phyloP scores from a whole-genome alignment of 495 filamentous ascomycete genomes.

The Neurospora sp. region DNA sequence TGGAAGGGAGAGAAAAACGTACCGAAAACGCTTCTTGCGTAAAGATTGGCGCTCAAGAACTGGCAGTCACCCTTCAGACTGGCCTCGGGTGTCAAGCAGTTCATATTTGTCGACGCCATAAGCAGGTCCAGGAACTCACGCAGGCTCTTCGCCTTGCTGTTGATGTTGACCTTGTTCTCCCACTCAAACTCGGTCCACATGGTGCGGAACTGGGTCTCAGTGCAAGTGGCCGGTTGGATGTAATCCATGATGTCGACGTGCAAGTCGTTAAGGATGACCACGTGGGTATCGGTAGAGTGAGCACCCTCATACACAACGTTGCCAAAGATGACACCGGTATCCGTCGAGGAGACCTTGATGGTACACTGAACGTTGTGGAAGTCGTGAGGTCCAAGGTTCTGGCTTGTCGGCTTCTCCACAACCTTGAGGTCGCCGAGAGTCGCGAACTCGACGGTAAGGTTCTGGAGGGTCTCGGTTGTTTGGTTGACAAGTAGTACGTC shows the following conservation, averaged over 20 bases:
- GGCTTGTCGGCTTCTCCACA: slow-evolving; percentile 88
- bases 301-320: slow-evolving; percentile 98
- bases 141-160: slow-evolving; percentile 86
- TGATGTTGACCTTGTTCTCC: slow-evolving; percentile 99
- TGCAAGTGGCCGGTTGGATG: slow-evolving; percentile 93
- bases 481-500: slow-evolving; percentile 98
- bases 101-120: slow-evolving; percentile 98
- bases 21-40: slow-evolving; percentile 98
- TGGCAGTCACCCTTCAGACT: slow-evolving; percentile 96
- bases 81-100: slow-evolving; percentile 90
- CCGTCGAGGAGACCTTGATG: slow-evolving; percentile 98
- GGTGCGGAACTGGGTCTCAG: slow-evolving; percentile 95
- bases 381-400: slow-evolving; percentile 89
- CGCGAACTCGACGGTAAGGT: slow-evolving; percentile 94
- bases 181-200: slow-evolving; percentile 99
- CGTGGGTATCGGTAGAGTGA: slow-evolving; percentile 89
- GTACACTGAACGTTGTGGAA: slow-evolving; percentile 97
- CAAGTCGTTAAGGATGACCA: slow-evolving; percentile 97
- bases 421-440: slow-evolving; percentile 97
- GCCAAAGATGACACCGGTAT: slow-evolving; percentile 98
- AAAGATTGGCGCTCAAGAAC: slow-evolving; percentile 94
- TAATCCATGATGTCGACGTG: slow-evolving; percentile 99
- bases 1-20: slow-evolving; percentile 31
- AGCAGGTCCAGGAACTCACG: slow-evolving; percentile 89
- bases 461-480: slow-evolving; percentile 92